phyloP scores from a whole-genome alignment of 2,329 filamentous ascomycete species.

The Kalmusia sp. region DNA sequence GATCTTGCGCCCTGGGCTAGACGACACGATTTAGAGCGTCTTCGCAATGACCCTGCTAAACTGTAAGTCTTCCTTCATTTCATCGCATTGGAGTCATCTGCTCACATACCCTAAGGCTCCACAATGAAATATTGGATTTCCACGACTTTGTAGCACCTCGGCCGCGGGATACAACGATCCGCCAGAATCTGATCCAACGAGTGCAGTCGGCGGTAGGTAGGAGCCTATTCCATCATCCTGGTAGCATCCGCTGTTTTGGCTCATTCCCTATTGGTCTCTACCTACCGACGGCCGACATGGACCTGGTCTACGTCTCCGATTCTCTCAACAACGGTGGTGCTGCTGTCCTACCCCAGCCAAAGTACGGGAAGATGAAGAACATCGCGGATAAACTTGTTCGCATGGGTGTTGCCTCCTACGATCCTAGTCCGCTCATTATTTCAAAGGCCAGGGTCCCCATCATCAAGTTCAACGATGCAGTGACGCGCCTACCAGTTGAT shows the following conservation, averaged over 20 bases:
- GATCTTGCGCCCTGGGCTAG: conserved; percentile 59
- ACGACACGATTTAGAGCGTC: conserved; percentile 60
- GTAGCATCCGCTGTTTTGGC: conserved; percentile 80
- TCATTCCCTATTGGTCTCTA: conserved; percentile 86
- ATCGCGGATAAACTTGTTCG: conserved; percentile 66
- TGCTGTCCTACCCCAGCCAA: not conserved
- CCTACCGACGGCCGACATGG: conserved; percentile 86
- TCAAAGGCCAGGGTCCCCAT: conserved; percentile 83
- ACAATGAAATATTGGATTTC: conserved; percentile 90
- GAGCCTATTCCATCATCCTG: conserved; percentile 43
- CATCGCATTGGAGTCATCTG: no score
- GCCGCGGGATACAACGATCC: conserved; percentile 81
- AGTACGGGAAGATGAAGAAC: conserved; percentile 60
- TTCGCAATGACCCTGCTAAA: conserved; percentile 56
- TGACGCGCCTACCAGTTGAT: conserved; percentile 84
- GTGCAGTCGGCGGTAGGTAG: conserved; percentile 65
- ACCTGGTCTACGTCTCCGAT: conserved; percentile 79
- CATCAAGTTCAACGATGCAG: conserved; percentile 84
- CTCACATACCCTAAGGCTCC: conserved; percentile 63
- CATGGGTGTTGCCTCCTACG: conserved; percentile 63
- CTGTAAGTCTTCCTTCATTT: conserved; percentile 50
- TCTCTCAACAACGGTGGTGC: conserved; percentile 62
- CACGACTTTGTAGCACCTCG: conserved; percentile 84
- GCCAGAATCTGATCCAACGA: conserved; percentile 74
- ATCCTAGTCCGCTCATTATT: conserved; percentile 79